These are phyloP conservation scores for Lichtheimia ramosa DNA, from an alignment of 371 early-diverging fungal species.

Conservation along the genomic window DNA sequence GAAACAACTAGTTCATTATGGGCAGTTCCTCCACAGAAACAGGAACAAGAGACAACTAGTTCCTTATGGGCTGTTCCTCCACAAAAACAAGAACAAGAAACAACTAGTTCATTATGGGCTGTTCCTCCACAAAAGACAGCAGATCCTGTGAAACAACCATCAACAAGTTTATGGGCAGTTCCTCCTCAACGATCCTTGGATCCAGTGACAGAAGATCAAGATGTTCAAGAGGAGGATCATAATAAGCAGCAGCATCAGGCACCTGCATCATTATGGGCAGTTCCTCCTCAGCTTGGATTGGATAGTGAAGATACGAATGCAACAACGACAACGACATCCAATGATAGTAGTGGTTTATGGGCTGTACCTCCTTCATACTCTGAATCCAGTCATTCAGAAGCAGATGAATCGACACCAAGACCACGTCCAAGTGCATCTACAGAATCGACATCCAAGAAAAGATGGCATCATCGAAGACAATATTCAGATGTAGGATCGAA, in stretches of 20 bases:
- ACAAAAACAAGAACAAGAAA: not conserved
- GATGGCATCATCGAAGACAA: no score
- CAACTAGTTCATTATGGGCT: slow-evolving; percentile 8
- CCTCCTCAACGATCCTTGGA: slow-evolving; percentile 1
- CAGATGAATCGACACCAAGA: no score
- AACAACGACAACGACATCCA: no score
- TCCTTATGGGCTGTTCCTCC: not conserved
- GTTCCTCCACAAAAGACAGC: slow-evolving; percentile 12
- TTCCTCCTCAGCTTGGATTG: not conserved
- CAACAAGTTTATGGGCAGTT: slow-evolving; percentile 3
- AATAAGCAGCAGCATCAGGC: no score
- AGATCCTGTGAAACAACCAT: not conserved
- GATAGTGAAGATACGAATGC: no score
- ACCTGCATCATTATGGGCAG: not conserved
- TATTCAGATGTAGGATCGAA: no score
- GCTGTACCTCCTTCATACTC: slow-evolving; percentile 10
- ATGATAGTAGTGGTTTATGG: slow-evolving; percentile 4
- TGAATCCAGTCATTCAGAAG: no score
- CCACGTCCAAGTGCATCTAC: no score
- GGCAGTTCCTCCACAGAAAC: slow-evolving; percentile 14
- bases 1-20: slow-evolving; percentile 1
- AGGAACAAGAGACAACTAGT: not conserved
- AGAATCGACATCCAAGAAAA: no score
- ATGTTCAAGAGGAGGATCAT: no score
- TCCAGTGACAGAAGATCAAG: not conserved